Evolutionary conservation across 2,329 filamentous ascomycete genomes (phyloP).

Genomic region (Talaromyces verruculosus): DNA sequence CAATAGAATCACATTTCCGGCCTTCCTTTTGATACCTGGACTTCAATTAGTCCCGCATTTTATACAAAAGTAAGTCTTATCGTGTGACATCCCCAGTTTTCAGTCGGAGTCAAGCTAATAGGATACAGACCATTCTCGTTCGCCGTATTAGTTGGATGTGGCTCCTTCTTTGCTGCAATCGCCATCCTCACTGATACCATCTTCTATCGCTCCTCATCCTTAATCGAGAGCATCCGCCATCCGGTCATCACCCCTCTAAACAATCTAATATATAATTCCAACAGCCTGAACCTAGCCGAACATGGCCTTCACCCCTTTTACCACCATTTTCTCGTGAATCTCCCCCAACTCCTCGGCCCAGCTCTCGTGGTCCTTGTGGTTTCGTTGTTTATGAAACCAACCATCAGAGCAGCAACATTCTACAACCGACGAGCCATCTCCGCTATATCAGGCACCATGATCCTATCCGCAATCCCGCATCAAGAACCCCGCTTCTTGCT

Average conservation of each 20-base stretch:
- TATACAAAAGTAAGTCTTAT: constrained; percentile 64
- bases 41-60: constrained; percentile 84
- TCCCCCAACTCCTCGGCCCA: constrained; percentile 71
- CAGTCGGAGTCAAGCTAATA: background rate
- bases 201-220: constrained; percentile 62
- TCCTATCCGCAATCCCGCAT: constrained; percentile 51
- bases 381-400: constrained; percentile 49
- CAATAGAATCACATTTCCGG: constrained; percentile 96
- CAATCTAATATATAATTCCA: constrained; percentile 73
- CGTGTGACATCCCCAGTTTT: constrained; percentile 21
- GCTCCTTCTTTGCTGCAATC: constrained; percentile 65
- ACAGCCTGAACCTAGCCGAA: constrained; percentile 66
- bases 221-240: constrained; percentile 46
- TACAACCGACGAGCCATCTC: constrained; percentile 45
- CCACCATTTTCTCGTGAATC: constrained; percentile 70
- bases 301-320: constrained; percentile 79
- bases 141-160: constrained; percentile 63
- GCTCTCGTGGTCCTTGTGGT: constrained; percentile 56
- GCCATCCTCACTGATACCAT: constrained; percentile 81
- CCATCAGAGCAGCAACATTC: constrained; percentile 33
- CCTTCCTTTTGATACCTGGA: constrained; percentile 82
- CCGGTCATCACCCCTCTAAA: constrained; percentile 76
- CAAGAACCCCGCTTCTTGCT: constrained; percentile 56
- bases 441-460: constrained; percentile 44
- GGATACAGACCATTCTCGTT: constrained; percentile 58